A percentile compares a stretch with the other conserved stretches of the same genome.
These are phyloP conservation scores for Hansenula lynferdii DNA, from an alignment of 1,139 yeast genomes.

Conservation along the genomic window DNA sequence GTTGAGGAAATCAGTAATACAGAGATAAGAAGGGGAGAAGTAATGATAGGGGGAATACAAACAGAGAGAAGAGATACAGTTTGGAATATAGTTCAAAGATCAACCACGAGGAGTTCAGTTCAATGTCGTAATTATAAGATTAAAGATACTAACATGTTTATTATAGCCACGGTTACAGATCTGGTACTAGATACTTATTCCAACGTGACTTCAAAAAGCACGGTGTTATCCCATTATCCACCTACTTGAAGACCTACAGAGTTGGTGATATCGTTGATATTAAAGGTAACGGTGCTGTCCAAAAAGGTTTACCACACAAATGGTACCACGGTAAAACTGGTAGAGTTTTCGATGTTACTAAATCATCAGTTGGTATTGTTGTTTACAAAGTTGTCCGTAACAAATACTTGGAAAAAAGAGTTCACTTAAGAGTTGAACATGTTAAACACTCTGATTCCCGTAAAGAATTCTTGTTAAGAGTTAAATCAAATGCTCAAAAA, in stretches of 20 bases:
- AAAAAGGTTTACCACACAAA: conserved; percentile 99
- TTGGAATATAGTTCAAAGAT: too few species aligned
- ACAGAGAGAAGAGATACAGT: too few species aligned
- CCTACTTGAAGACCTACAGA: conserved; percentile 96
- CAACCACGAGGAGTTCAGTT: neutral
- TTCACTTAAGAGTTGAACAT: conserved; percentile 98
- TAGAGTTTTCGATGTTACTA: conserved; percentile 97
- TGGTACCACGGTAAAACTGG: conserved; percentile 99
- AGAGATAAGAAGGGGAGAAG: too few species aligned
- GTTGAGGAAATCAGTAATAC: too few species aligned
- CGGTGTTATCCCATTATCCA: conserved; percentile 91
- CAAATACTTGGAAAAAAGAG: conserved; percentile 99
- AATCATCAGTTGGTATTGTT: conserved; percentile 96
- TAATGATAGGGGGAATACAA: too few species aligned
- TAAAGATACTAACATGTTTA: conserved; percentile 1
- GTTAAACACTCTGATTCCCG: conserved; percentile 99
- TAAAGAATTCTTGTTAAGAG: conserved; percentile 98
- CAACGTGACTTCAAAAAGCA: conserved; percentile 99
- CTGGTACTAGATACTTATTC: conserved; percentile 99
- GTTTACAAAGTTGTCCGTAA: conserved; percentile 97
- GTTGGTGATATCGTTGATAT: conserved; percentile 99
- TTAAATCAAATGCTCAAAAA: conserved; percentile 91
- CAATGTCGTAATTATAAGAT: too few species aligned
- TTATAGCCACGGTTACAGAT: conserved; percentile 96
- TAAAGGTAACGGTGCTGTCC: conserved; percentile 98